A percentile compares a stretch with the other conserved stretches of the same genome.
phyloP scores from a whole-genome alignment of 495 filamentous ascomycete species.

The Aspergillus olivimuriae region DNA sequence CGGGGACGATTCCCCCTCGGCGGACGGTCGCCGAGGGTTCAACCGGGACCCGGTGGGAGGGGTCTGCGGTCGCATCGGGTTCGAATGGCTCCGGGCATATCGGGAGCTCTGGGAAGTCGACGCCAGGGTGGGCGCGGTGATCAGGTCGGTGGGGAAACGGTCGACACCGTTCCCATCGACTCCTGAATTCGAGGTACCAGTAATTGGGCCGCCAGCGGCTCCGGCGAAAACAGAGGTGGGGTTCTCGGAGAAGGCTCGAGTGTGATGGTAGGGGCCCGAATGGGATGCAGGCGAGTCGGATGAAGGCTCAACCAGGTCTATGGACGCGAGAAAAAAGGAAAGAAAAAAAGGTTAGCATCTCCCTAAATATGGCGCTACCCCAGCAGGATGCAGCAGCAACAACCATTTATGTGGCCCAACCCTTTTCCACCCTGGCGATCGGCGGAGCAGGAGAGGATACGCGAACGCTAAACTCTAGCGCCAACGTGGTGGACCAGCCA shows the following conservation, averaged over 20 bases:
- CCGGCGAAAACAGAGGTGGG: constrained; percentile 21
- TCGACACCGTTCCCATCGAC: constrained; percentile 35
- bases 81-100: constrained; percentile 41
- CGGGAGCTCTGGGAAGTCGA: constrained; percentile 27
- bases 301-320: constrained; percentile 15
- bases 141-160: constrained; percentile 29
- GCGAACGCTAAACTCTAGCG: constrained; percentile 28
- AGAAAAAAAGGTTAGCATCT: constrained; percentile 11
- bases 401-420: constrained; percentile 6
- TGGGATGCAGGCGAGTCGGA: constrained; percentile 15
- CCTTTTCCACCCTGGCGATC: constrained; percentile 7
- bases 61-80: constrained; percentile 40
- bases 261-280: constrained; percentile 28
- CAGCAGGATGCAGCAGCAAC: constrained; percentile 4
- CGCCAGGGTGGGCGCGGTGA: constrained; percentile 29
- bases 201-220: constrained; percentile 34
- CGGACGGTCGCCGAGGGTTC: constrained; percentile 29
- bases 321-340: background rate
- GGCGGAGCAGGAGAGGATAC: constrained; percentile 17
- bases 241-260: constrained; percentile 32
- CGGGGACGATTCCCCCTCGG: constrained; percentile 23
- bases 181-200: constrained; percentile 22
- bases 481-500: constrained; percentile 26
- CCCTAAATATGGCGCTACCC: constrained; percentile 1
- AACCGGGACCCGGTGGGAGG: constrained; percentile 32